Evolutionary conservation across 2,329 filamentous ascomycete genomes (phyloP).

Genomic region (Colletotrichum phormii): DNA sequence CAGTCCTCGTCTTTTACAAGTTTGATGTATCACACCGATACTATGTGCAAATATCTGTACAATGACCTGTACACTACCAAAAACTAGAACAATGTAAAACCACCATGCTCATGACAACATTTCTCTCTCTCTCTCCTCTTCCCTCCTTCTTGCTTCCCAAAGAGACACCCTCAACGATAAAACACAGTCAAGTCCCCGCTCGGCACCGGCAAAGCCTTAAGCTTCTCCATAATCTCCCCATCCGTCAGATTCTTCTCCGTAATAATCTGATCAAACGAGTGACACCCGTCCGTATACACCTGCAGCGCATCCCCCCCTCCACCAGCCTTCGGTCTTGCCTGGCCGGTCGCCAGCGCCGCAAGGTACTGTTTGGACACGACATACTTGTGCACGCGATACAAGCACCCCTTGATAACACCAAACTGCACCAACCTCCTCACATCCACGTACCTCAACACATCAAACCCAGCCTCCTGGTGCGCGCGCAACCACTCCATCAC

Average conservation of each 20-base stretch:
- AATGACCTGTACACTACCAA: constrained; percentile 27
- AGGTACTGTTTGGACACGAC: constrained; percentile 77
- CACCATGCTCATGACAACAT: constrained; percentile 3
- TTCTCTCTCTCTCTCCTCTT: background rate
- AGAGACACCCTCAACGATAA: constrained; percentile 53
- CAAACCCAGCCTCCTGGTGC: constrained; percentile 74
- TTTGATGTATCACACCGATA: constrained; percentile 16
- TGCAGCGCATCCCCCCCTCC: constrained; percentile 67
- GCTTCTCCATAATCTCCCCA: constrained; percentile 74
- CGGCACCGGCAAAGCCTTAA: constrained; percentile 68
- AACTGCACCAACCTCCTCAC: constrained; percentile 94
- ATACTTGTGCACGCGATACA: constrained; percentile 94
- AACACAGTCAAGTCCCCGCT: constrained; percentile 66
- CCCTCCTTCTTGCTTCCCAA: background rate
- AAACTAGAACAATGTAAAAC: constrained; percentile 27
- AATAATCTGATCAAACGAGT: constrained; percentile 86
- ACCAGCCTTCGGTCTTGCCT: constrained; percentile 53
- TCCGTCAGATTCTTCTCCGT: constrained; percentile 79
- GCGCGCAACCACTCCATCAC: constrained; percentile 87
- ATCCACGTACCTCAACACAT: constrained; percentile 81
- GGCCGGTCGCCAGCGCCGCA: constrained; percentile 65
- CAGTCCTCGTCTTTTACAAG: background rate
- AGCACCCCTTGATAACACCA: constrained; percentile 92
- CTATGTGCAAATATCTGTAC: constrained; percentile 31
- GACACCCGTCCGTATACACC: constrained; percentile 78